phyloP scores from a whole-genome alignment of 176 grass and related monocot genomes.

The Zizania latifolia region DNA sequence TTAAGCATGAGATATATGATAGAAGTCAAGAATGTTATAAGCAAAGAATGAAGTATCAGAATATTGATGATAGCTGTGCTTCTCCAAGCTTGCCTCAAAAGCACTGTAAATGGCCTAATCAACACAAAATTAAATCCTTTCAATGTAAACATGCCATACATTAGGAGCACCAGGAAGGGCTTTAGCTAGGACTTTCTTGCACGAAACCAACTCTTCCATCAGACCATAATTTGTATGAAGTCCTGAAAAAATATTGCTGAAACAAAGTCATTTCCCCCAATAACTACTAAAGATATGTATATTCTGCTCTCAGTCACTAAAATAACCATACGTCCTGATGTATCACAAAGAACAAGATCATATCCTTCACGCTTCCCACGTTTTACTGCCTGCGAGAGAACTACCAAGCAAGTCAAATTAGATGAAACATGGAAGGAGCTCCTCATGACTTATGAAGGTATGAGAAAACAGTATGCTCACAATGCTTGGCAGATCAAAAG shows the following conservation, averaged over 20 bases:
- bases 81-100: neutral
- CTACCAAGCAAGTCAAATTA: conserved; percentile 71
- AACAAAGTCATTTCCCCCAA: neutral
- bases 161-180: conserved; percentile 84
- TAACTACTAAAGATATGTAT: conserved; percentile 1
- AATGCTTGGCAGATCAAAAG: neutral
- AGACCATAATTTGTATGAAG: conserved; percentile 97
- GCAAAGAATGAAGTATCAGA: neutral
- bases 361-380: conserved; percentile 72
- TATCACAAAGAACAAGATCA: conserved; percentile 93
- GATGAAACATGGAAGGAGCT: conserved; percentile 24
- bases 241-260: conserved; percentile 36
- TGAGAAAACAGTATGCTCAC: conserved; percentile 7
- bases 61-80: neutral
- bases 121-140: conserved; percentile 1
- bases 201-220: conserved; percentile 91
- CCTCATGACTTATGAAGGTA: too few relatives aligned
- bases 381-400: conserved; percentile 95
- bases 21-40: neutral
- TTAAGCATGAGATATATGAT: neutral
- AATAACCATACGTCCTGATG: conserved; percentile 83
- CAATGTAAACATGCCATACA: conserved; percentile 37
- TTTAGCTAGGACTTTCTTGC: conserved; percentile 81
- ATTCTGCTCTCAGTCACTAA: neutral
- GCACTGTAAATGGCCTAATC: neutral